Base-by-base conservation (phyloP, 805 yeast species). In the Helenozyma baotianmanensis region DNA sequence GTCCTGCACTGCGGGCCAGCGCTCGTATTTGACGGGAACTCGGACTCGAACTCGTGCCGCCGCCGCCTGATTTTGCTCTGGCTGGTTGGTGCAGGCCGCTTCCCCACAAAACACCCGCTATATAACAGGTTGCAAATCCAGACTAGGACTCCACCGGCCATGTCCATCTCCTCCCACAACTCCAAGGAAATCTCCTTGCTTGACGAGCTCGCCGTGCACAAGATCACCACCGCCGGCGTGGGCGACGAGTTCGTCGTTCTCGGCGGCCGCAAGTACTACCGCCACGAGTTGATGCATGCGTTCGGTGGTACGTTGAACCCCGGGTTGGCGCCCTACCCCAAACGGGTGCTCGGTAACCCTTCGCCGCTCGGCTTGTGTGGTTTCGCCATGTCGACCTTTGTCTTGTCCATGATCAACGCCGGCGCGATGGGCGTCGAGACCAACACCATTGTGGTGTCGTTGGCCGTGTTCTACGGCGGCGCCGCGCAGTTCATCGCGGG, bases 291-390 rank as follows among this genome's bases (percentile, higher is more conserved):
- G 40, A 56, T 57, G 58, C 38, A 42, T n/a, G 67, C 67, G 3
- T 60, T 61, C 36, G 65, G 64, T 21, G 64, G 65, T 46, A 50
- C 51, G 14, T 52, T 60, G 45, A 56, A 53, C 36, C 61, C 65
- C 3, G 64, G 63, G 25, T 42, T 47, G 11, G 27, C 56, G 1
- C 61, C 62, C 11, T 49, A 42, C 28, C 72, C 90, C 11, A 52
- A 62, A 7, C 78, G 80, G 47, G 69, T 70, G 42, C 68, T 79
- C 45, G 85, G 42, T 31, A 47, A 47, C 27, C 51, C 51, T 6
- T 40, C 51, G 15, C 51, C 51, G 4, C 42, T 47, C 10, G 51
- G 51, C 4, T 37, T 47, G 40, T 40, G 48, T 29, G 51, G 39
- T 3, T 47, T 47, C 25, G 50, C 46, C 21, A 18, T 47, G 39